A percentile compares a stretch with the other conserved stretches of the same genome.
phyloP scores from a whole-genome alignment of 1,284 basidiomycete genomes.

The Leccinum fuscescens region DNA sequence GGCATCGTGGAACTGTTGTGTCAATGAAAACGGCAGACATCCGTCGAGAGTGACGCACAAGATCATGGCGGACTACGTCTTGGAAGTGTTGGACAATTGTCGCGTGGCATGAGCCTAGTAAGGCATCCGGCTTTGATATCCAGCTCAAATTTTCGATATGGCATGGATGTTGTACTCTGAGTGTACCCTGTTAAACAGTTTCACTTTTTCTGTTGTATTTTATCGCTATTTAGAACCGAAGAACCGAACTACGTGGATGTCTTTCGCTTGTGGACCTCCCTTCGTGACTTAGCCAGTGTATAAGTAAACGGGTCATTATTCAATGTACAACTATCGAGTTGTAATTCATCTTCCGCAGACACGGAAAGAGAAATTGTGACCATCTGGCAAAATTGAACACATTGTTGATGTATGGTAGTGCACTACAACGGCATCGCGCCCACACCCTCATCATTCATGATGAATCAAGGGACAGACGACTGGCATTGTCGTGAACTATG shows the following conservation, averaged over 20 bases:
- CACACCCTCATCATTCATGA: neutral
- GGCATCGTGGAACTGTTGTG: neutral
- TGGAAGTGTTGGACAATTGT: conserved; percentile 40
- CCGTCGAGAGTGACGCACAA: conserved; percentile 42
- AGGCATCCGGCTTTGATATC: neutral
- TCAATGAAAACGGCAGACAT: conserved; percentile 30
- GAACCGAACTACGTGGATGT: no score
- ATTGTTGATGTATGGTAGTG: neutral
- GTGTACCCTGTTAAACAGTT: neutral
- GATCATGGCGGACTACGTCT: conserved; percentile 50
- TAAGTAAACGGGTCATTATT: no score
- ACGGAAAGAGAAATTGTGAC: neutral
- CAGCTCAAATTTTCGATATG: neutral
- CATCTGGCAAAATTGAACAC: neutral
- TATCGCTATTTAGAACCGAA: neutral
- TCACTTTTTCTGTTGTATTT: neutral
- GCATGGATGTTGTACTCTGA: neutral
- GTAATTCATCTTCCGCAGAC: neutral
- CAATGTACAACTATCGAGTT: neutral
- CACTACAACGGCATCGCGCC: neutral
- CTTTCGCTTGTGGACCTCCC: no score
- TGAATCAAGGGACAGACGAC: neutral
- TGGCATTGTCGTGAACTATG: neutral
- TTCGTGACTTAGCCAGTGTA: no score
- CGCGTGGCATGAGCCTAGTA: neutral